phyloP scores from a whole-genome alignment of 805 yeast species.

The Myxozyma sirexii region DNA sequence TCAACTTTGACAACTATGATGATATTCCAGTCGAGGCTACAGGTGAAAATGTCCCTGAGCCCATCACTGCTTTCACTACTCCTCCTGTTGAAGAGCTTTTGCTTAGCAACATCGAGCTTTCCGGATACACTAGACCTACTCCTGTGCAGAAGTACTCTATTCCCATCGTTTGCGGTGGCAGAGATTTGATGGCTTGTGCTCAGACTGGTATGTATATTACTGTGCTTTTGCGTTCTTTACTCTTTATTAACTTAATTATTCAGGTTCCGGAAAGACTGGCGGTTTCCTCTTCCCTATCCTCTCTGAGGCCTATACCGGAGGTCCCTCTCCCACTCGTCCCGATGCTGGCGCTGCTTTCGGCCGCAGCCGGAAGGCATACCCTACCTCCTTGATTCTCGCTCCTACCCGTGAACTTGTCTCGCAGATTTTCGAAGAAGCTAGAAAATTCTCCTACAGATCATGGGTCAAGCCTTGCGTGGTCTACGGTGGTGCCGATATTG shows the following conservation, averaged over 20 bases:
- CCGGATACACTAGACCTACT: conserved; percentile 93
- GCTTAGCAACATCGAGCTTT: conserved; percentile 81
- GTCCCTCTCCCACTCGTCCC: conserved; percentile 66
- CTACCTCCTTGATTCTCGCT: conserved; percentile 93
- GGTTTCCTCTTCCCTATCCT: conserved; percentile 98
- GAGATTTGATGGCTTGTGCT: conserved; percentile 97
- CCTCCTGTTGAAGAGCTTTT: conserved; percentile 90
- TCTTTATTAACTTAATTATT: background rate
- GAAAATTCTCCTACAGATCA: conserved; percentile 93
- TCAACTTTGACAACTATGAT: conserved; percentile 97
- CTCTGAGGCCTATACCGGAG: conserved; percentile 83
- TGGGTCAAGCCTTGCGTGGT: conserved; percentile 97
- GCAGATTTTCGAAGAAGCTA: conserved; percentile 94
- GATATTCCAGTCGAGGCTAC: conserved; percentile 98
- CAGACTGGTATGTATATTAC: conserved; percentile 63
- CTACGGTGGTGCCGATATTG: conserved; percentile 97
- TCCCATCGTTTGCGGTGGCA: conserved; percentile 84
- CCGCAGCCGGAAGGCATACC: conserved; percentile 74
- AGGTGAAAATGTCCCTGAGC: conserved; percentile 93
- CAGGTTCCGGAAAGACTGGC: conserved; percentile 99
- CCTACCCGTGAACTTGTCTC: conserved; percentile 99
- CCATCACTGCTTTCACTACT: conserved; percentile 79
- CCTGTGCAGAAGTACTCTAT: conserved; percentile 94
- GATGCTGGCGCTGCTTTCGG: conserved; percentile 43
- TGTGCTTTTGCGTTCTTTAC: background rate